Evolutionary conservation across 176 grass and related monocot genomes (phyloP).

Genomic region (Oryza meridionalis): DNA sequence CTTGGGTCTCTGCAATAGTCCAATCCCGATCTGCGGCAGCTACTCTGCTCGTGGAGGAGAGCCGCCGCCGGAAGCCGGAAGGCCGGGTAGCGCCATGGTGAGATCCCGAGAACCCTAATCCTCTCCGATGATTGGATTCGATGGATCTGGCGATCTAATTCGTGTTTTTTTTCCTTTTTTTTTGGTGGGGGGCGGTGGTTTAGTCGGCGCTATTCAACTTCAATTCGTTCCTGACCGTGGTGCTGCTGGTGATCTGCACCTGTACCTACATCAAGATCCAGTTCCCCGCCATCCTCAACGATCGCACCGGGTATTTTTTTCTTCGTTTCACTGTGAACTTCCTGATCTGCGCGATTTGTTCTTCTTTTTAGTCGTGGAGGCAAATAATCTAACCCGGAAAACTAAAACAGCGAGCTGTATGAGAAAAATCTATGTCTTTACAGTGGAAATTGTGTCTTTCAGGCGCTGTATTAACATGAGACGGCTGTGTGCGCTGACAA

Average conservation of each 20-base stretch:
- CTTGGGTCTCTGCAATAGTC: neutral
- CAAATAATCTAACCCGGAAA: neutral
- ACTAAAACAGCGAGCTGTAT: neutral
- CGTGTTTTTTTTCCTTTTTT: neutral
- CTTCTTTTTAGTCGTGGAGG: too few relatives aligned
- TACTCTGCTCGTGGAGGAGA: neutral
- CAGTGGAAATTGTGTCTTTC: neutral
- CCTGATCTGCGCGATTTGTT: neutral
- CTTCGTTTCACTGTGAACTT: neutral
- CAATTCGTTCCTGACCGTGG: conserved; percentile 88
- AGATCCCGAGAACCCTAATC: neutral
- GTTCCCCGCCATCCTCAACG: conserved; percentile 84
- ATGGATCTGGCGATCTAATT: conserved; percentile 6
- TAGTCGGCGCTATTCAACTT: conserved; percentile 97
- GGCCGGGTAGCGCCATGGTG: conserved; percentile 26
- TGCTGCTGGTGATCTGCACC: conserved; percentile 93
- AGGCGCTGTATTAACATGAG: neutral
- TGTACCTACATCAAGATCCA: conserved; percentile 96
- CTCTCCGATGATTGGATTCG: neutral
- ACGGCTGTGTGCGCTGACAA: neutral
- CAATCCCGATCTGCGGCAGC: neutral
- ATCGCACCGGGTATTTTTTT: conserved; percentile 53
- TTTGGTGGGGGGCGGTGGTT: neutral
- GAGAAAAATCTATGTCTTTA: neutral
- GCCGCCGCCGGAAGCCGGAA: neutral